Conservation (phyloP, 371 early-diverging fungal species). For the Apophysomyces sp. region DNA sequence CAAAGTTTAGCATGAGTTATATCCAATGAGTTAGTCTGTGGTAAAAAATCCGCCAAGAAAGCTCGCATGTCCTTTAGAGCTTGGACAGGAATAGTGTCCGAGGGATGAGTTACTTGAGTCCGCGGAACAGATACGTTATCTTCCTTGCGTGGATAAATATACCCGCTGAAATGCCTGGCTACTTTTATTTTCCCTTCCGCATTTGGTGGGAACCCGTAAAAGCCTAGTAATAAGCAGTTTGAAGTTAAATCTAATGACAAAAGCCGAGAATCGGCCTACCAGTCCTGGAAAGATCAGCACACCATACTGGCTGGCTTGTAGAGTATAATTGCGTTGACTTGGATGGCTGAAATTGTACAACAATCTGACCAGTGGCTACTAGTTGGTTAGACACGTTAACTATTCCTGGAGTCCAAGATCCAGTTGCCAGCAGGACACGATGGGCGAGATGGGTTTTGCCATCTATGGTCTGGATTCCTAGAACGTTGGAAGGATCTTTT, state of each 20-base stretch:
- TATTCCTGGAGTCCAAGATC: conserved; percentile 56
- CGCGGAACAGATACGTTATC: conserved; percentile 42
- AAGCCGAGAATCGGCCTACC: conserved; percentile 13
- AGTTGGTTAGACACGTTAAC: conserved; percentile 36
- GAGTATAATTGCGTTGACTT: conserved; percentile 9
- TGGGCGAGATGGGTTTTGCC: conserved; percentile 32
- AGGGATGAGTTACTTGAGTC: conserved; percentile 35
- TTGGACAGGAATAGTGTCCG: conserved; percentile 40
- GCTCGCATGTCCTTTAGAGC: conserved; percentile 28
- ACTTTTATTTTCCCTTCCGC: conserved; percentile 49
- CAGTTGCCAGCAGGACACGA: conserved; percentile 48
- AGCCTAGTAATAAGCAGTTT: no score
- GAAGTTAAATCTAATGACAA: no score
- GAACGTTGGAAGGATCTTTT: conserved; percentile 9
- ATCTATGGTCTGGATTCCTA: conserved; percentile 47
- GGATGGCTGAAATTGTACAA: conserved; percentile 43
- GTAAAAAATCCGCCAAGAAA: conserved; percentile 35
- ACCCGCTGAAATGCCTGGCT: conserved; percentile 50
- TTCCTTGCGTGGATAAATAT: conserved; percentile 27
- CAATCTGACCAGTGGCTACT: conserved; percentile 52
- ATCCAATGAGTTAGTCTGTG: conserved; percentile 29
- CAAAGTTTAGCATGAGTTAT: conserved; percentile 32
- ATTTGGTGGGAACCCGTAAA: conserved; percentile 56
- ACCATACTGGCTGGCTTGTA: conserved; percentile 46
- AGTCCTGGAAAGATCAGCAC: conserved; percentile 46